These are phyloP conservation scores for Nannizzia gypsea DNA, from an alignment of 2,329 filamentous ascomycete genomes.

Conservation along the genomic window DNA sequence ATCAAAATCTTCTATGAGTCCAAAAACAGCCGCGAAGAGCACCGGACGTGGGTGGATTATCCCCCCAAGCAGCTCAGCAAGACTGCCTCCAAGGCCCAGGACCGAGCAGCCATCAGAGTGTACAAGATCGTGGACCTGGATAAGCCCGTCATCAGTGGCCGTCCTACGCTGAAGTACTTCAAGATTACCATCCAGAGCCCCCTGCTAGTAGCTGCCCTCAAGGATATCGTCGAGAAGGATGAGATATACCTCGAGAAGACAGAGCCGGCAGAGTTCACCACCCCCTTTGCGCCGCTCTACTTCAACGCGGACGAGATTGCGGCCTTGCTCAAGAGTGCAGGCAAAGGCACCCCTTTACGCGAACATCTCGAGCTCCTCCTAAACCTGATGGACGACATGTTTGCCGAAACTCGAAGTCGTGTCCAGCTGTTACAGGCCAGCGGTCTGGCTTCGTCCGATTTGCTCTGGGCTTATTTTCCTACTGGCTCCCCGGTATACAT, in stretches of 20 bases:
- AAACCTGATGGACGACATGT: slow-evolving; percentile 34
- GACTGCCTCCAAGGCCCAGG: neutral
- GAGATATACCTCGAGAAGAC: slow-evolving; percentile 15
- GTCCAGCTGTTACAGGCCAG: slow-evolving; percentile 27
- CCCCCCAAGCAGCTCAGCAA: slow-evolving; percentile 1
- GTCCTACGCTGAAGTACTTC: slow-evolving; percentile 32
- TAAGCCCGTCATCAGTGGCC: slow-evolving; percentile 27
- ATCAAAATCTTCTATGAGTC: neutral
- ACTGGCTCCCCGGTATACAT: slow-evolving; percentile 30
- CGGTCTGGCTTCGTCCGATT: slow-evolving; percentile 32
- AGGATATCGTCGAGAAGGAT: slow-evolving; percentile 35
- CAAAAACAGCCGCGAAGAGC: neutral
- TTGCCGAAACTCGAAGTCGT: slow-evolving; percentile 31
- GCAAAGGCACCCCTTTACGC: slow-evolving; percentile 18
- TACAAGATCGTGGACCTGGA: neutral
- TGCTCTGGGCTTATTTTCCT: slow-evolving; percentile 38
- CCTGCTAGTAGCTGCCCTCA: slow-evolving; percentile 32
- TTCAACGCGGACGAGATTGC: slow-evolving; percentile 5
- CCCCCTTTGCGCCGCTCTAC: slow-evolving; percentile 2
- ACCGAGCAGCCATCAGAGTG: neutral
- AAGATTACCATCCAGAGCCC: slow-evolving; percentile 36
- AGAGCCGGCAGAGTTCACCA: neutral
- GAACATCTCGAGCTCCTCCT: slow-evolving; percentile 33
- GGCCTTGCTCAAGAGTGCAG: neutral
- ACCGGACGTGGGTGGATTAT: neutral